Conservation (phyloP, 441 rosid species). For the Euphorbia celastroides region DNA sequence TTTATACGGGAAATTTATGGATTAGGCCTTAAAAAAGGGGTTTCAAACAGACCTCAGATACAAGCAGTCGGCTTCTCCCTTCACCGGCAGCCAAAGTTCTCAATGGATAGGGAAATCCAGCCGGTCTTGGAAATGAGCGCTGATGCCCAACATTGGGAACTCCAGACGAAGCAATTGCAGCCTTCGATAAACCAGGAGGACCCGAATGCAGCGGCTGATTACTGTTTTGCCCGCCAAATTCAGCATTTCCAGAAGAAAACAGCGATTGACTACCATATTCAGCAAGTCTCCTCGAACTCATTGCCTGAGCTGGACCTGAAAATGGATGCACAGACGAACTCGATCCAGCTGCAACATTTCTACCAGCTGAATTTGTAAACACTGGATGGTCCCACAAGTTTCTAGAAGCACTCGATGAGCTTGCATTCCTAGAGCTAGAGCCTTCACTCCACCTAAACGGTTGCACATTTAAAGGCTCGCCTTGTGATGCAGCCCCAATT, state of each 20-base stretch:
- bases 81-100: conserved; percentile 62
- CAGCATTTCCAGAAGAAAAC: conserved; percentile 46
- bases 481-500: conserved; percentile 32
- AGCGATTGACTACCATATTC: conserved; percentile 71
- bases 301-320: conserved; percentile 39
- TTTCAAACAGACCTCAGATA: conserved; percentile 61
- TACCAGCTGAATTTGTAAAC: conserved; percentile 33
- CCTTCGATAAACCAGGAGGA: conserved; percentile 41
- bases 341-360: conserved; percentile 33
- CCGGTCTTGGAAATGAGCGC: conserved; percentile 52
- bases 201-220: conserved; percentile 31
- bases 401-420: conserved; percentile 35
- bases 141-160: conserved; percentile 43
- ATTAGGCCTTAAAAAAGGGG: too few species aligned
- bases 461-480: conserved; percentile 41
- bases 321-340: conserved; percentile 47
- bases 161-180: conserved; percentile 40
- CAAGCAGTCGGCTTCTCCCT: conserved; percentile 60
- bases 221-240: conserved; percentile 44
- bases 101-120: too few species aligned
- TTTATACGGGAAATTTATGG: too few species aligned
- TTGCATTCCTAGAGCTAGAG: conserved; percentile 38
- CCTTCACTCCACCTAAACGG: conserved; percentile 56
- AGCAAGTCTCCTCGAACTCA: conserved; percentile 55
- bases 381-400: conserved; percentile 45